Evolutionary conservation across 495 filamentous ascomycete species (phyloP), one percentile per base, ranked within the genome.

Genomic region (Schizothecium vesticola): DNA sequence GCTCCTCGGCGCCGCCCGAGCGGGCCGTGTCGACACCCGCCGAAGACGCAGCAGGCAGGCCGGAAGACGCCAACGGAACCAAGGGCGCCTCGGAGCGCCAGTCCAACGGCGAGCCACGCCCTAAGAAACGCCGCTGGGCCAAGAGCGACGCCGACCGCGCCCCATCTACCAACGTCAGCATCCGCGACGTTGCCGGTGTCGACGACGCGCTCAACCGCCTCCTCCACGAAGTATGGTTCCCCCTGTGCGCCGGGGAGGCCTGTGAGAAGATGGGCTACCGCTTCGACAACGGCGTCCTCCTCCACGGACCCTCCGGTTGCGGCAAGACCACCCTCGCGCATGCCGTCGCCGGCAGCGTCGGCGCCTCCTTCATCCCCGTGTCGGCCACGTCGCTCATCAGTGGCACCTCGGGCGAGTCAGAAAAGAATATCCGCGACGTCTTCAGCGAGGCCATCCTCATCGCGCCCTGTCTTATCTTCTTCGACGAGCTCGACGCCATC

Each of bases 401-500:
- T 21, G 94, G 95, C 2, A 97, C 97, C 90, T 97, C 93, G 19
- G 94, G 94, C 70, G 94, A 97, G 73, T 97, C 92, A 0, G 95
- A 99, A 79, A 96, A 96, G 81, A 93, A 93, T 66, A 87, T 99
- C 61, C 85, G 94, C 31, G 94, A 97, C 66, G 84, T 93, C 65
- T 97, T 97, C 71, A 88, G 97, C 23, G 92, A 96, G 74, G 95
- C 95, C 0, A 91, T 91, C 75, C 86, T 87, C 64, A 85, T 94
- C 65, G 95, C 95, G 3, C 95, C 95, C 2, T 97, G 94, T 74
- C 81, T 99, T 4, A 86, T 99, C 9, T 97, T 99, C 76, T 91
- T 99, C 67, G 95, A 97, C 72, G 95, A 99, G 77, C 96, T 97
- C 69, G 95, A 99, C 76, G 91, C 92, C 19, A 97, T 97, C 69